These are phyloP conservation scores for Fusarium tjaetaba DNA, from an alignment of 2,329 filamentous ascomycete species.

Conservation along the genomic window DNA sequence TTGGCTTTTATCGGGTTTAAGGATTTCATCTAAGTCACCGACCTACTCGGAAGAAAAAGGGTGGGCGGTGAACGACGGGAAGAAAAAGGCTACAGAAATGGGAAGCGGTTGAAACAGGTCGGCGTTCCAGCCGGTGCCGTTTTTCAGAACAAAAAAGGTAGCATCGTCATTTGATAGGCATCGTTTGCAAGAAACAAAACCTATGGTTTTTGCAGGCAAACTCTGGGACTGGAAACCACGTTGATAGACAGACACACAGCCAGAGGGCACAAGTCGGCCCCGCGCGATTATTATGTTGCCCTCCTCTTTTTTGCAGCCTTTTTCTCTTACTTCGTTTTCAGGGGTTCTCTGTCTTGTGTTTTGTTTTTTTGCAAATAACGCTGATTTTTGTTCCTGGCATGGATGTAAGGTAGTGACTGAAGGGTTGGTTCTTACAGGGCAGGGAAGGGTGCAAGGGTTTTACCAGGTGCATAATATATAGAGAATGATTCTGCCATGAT, in stretches of 20 bases:
- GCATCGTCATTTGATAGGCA: slow-evolving; percentile 45
- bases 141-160: slow-evolving; percentile 40
- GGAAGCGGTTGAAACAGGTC: slow-evolving; percentile 42
- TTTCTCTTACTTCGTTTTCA: slow-evolving; percentile 36
- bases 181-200: slow-evolving; percentile 37
- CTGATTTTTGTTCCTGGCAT: slow-evolving; percentile 39
- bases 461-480: slow-evolving; percentile 45
- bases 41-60: slow-evolving; percentile 33
- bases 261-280: slow-evolving; percentile 40
- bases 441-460: slow-evolving; percentile 38
- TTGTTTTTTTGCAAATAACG: slow-evolving; percentile 28
- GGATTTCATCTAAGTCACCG: slow-evolving; percentile 39
- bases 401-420: slow-evolving; percentile 41
- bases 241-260: slow-evolving; percentile 46
- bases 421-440: slow-evolving; percentile 37
- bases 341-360: slow-evolving; percentile 34
- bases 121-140: slow-evolving; percentile 41
- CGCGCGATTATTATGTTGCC: slow-evolving; percentile 40
- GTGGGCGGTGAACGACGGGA: slow-evolving; percentile 36
- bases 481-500: slow-evolving; percentile 42
- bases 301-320: slow-evolving; percentile 38
- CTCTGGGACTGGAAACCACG: slow-evolving; percentile 41
- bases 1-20: slow-evolving; percentile 37
- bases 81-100: slow-evolving; percentile 44
- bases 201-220: slow-evolving; percentile 36